phyloP scores from a whole-genome alignment of 1,284 basidiomycete genomes.

The Leccinum variabile region DNA sequence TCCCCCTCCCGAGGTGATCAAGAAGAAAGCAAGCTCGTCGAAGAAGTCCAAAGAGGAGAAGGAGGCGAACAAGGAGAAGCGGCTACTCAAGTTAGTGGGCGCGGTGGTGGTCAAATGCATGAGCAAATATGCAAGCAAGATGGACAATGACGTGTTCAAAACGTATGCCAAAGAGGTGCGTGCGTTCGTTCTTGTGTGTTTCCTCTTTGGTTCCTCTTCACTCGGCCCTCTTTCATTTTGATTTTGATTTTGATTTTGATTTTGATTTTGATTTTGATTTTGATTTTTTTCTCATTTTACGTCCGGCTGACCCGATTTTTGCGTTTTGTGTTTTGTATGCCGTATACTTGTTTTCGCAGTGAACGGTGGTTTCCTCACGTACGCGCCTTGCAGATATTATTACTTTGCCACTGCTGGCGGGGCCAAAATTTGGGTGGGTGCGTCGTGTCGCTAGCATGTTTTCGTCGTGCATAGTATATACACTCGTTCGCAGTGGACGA shows the following conservation, averaged over 20 bases:
- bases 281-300: not conserved
- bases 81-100: constrained; percentile 81
- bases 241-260: too few relatives aligned
- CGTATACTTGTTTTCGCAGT: not conserved
- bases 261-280: too few relatives aligned
- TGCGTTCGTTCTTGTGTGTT: constrained; percentile 10
- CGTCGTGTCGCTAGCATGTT: not conserved
- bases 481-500: constrained; percentile 76
- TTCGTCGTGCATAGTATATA: constrained; percentile 2
- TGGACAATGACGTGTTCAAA: constrained; percentile 91
- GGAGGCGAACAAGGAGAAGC: constrained; percentile 78
- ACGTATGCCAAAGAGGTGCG: constrained; percentile 91
- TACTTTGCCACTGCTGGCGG: constrained; percentile 95
- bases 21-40: constrained; percentile 35
- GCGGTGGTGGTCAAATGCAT: constrained; percentile 89
- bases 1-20: constrained; percentile 29
- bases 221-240: not conserved
- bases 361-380: constrained; percentile 2
- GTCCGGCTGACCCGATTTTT: not conserved
- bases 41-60: constrained; percentile 56
- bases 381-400: constrained; percentile 70
- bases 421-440: constrained; percentile 84
- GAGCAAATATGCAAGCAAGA: constrained; percentile 82
- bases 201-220: constrained; percentile 1
- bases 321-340: constrained; percentile 54